These are phyloP conservation scores for Sindora glabra DNA, from an alignment of 306 rosid genomes.

Conservation along the genomic window DNA sequence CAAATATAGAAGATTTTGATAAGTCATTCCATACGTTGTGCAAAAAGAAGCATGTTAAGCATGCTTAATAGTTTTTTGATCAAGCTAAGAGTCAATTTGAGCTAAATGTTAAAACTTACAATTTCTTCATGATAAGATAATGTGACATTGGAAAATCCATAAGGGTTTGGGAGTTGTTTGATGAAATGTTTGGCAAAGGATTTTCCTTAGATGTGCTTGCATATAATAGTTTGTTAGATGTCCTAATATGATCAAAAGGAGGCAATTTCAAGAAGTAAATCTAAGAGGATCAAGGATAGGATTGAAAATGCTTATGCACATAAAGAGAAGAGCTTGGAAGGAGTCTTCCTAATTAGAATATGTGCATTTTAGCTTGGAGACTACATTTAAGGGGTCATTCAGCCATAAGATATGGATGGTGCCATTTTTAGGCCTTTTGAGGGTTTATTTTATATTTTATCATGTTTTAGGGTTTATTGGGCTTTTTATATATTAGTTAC, in stretches of 20 bases:
- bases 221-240: conserved; percentile 55
- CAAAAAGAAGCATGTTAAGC: conserved; percentile 57
- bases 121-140: conserved; percentile 79
- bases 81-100: conserved; percentile 42
- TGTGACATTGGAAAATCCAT: conserved; percentile 50
- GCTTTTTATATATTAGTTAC: too few species aligned
- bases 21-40: conserved; percentile 54
- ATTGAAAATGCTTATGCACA: too few species aligned
- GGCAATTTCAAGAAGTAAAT: too few species aligned
- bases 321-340: too few species aligned
- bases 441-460: too few species aligned
- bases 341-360: too few species aligned
- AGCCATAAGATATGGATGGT: too few species aligned
- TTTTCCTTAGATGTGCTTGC: conserved; percentile 64
- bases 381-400: too few species aligned
- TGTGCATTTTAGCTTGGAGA: too few species aligned
- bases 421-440: too few species aligned
- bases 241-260: conserved; percentile 67
- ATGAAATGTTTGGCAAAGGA: conserved; percentile 58
- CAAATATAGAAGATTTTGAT: conserved; percentile 56
- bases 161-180: conserved; percentile 58
- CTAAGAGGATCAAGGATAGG: too few species aligned
- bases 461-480: too few species aligned
- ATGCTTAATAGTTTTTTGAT: conserved; percentile 68
- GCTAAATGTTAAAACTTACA: conserved; percentile 44